Percentiles rank a stretch among this genome's conserved stretches.
Conservation (phyloP, 2,329 filamentous ascomycete genomes). For the Stemphylium beticola region DNA sequence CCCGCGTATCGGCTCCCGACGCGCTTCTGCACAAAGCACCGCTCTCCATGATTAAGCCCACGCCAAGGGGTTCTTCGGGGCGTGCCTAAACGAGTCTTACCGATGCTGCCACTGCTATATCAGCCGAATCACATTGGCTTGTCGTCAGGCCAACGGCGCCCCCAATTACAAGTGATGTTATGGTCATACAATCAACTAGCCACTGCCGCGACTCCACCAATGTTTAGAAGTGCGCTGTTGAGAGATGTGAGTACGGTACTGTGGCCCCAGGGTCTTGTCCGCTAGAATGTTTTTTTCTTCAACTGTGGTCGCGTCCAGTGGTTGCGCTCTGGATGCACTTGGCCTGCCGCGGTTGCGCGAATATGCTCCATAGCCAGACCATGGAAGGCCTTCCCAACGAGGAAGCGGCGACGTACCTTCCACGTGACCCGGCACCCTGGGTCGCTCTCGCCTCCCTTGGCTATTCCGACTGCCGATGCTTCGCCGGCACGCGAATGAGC, state of each 20-base stretch:
- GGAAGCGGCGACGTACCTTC: constrained; percentile 2
- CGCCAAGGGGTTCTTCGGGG: constrained; percentile 18
- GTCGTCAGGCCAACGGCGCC: constrained; percentile 23
- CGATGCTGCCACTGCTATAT: constrained; percentile 13
- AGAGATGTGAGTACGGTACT: constrained; percentile 4
- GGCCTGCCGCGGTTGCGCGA: constrained; percentile 2
- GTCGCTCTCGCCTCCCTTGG: background rate
- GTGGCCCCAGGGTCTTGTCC: constrained; percentile 14
- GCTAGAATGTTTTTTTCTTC: background rate
- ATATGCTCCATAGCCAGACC: constrained; percentile 9
- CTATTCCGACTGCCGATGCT: constrained; percentile 21
- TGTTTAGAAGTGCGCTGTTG: constrained; percentile 16
- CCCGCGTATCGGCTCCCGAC: constrained; percentile 23
- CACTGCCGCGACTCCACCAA: background rate
- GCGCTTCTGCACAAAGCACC: constrained; percentile 16
- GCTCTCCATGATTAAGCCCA: constrained; percentile 18
- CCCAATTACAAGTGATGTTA: constrained; percentile 19
- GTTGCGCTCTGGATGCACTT: background rate
- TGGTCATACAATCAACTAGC: constrained; percentile 16
- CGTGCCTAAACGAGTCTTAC: constrained; percentile 19
- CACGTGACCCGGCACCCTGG: constrained; percentile 4
- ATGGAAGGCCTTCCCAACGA: constrained; percentile 14
- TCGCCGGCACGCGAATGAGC: constrained; percentile 22
- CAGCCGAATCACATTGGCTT: constrained; percentile 18
- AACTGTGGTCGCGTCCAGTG: no score